Evolutionary conservation across 202 grass and related monocot species (phyloP), one percentile per base, ranked within the genome.

Genomic region (Carex sylvatica): DNA sequence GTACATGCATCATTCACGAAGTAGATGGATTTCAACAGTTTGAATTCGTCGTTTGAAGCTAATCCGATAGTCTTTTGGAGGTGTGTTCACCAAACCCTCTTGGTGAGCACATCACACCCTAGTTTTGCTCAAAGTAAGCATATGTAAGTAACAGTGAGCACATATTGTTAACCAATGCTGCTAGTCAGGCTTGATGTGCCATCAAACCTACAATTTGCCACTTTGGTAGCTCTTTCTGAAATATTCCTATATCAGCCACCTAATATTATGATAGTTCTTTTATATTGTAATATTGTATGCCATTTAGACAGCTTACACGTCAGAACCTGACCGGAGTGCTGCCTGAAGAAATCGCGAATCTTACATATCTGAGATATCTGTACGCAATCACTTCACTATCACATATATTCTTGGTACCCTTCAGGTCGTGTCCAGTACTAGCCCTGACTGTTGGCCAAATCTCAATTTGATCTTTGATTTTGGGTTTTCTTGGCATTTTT

Each of bases 261-360:
- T 14, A 69, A 84, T 80, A 52, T 51, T 64, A 22, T 51, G 80
- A 12, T 22, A 60, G 70, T 55, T 74, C 15, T 55, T 55, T n/a
- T 33, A 28, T 75, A 16, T 19, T 56, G 28, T 81, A 54, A 72
- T 90, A 82, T 79, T 44, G 47, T 78, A 36, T 78, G 56, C 65
- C 61, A 75, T 62, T 38, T 75, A 98, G 95, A 60, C 54, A 88
- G 63, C 86, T 98, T 67, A 88, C 88, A 87, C 82, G 76, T 40
- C 89, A 82, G 62, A 93, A 98, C 84, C 84, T 95, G 85, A 95
- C 80, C 19, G 95, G 92, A 80, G 73, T 85, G 81, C 78, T 95
- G 71, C 92, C 95, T 7, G 92, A 88, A 38, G 91, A 98, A 87
- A 72, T 91, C 51, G 87, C 62, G 56, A 95, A 95, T 63, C 95